Base-by-base conservation (phyloP, 768 basidiomycete species). In the Naganishia vaughanmartiniae region DNA sequence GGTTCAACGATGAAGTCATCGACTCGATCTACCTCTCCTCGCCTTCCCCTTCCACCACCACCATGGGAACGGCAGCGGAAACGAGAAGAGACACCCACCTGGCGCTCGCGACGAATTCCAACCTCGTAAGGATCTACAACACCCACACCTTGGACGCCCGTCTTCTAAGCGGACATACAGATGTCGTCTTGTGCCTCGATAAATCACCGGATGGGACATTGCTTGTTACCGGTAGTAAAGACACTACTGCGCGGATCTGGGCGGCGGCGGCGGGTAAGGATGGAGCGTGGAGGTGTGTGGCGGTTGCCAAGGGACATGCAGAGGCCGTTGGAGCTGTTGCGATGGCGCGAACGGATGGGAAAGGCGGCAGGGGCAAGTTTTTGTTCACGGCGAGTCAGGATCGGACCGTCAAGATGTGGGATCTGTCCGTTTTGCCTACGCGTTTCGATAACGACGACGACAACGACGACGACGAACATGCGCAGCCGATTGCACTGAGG, bases 361-460 rank as follows among this genome's bases (percentile, higher is more conserved):
- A 60, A 0, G 69, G 28, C 12, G 65, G 78, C 79, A 74, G 42
- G 74, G 77, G 69, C 58, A 84, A 84, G 48, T 95, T 96, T 82
- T 84, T 94, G 85, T 90, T 97, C 79, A 96, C 93, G 17, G 96
- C 95, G 36, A 92, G 90, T 78, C 95, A 98, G 81, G 96, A 99
- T 80, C 87, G 92, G 53, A 98, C 96, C 4, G 90, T 97, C 79
- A 99, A 99, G 82, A 90, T 98, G 88, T 99, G 96, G 96, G 93
- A 98, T 81, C 79, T 98, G n/a, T 73, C 79, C 14, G 54, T 72
- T 11, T 66, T 82, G 11, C 73, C 73, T 30, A 60, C 58, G 76
- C 15, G 15, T 74, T n/a, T 51, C 48, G n/a, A 4, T 4, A n/a
- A 4, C 19, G 19, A 4, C 7, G 45, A 4, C 15, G 15, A 5